These are phyloP conservation scores for Annona cherimola DNA, from an alignment of 164 flowering plant genomes.

Conservation along the genomic window DNA sequence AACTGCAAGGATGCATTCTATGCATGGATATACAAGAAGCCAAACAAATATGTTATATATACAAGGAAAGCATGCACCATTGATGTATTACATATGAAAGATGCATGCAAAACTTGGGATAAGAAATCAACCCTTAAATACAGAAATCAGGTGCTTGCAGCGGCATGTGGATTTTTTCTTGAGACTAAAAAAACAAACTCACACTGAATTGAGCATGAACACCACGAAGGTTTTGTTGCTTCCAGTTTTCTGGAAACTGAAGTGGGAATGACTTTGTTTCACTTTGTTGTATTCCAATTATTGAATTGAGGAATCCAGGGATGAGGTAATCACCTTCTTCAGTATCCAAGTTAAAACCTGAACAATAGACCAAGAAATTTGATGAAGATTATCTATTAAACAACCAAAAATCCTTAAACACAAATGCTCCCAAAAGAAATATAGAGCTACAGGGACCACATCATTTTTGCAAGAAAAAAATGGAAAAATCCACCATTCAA, in stretches of 20 bases:
- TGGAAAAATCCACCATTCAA: neutral
- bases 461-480: neutral
- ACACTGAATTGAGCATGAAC: slow-evolving; percentile 77
- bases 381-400: neutral
- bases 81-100: neutral
- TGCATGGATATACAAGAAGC: neutral
- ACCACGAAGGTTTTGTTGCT: slow-evolving; percentile 81
- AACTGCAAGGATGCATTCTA: neutral
- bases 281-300: slow-evolving; percentile 66
- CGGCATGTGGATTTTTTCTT: neutral
- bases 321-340: slow-evolving; percentile 76
- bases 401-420: neutral
- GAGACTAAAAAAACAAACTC: slow-evolving; percentile 25
- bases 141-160: neutral
- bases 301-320: slow-evolving; percentile 78
- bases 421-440: neutral
- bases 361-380: slow-evolving; percentile 3
- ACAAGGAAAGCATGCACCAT: no score
- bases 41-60: no score
- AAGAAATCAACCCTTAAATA: neutral
- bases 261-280: slow-evolving; percentile 84
- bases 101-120: neutral
- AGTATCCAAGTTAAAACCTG: slow-evolving; percentile 88
- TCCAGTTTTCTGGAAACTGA: slow-evolving; percentile 83
- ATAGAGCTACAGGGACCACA: neutral